These are phyloP conservation scores for Vitis hybrid DNA, from an alignment of 177 flowering plant species.

Conservation along the genomic window DNA sequence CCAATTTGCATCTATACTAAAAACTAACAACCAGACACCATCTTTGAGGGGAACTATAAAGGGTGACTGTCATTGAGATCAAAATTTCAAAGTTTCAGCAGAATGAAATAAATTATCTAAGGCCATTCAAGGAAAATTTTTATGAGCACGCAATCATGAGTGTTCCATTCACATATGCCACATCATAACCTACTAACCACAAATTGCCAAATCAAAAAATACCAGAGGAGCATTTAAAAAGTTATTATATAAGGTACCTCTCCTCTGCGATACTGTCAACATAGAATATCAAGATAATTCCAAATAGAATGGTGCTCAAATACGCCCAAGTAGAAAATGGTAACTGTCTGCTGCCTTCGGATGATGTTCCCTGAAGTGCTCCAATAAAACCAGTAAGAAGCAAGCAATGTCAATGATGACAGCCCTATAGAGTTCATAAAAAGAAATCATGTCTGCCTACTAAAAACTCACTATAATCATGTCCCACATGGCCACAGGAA, in stretches of 20 bases:
- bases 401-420: neutral
- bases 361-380: constrained; percentile 65
- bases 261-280: constrained; percentile 93
- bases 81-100: no score
- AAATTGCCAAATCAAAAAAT: neutral
- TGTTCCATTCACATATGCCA: neutral
- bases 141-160: neutral
- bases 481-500: constrained; percentile 99
- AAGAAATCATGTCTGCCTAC: neutral
- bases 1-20: no score
- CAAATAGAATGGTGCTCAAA: constrained; percentile 72
- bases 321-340: constrained; percentile 79
- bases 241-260: constrained; percentile 51
- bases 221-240: neutral
- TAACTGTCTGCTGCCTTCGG: constrained; percentile 39
- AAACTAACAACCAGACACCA: no score
- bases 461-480: constrained; percentile 62
- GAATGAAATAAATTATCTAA: neutral
- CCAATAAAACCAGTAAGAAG: constrained; percentile 19
- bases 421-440: neutral
- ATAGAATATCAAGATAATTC: constrained; percentile 79
- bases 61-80: no score
- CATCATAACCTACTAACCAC: neutral
- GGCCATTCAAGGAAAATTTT: neutral
- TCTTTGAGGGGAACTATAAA: no score